Conservation (phyloP, 148 eudicot genomes). For the Chenopodium formosanum region DNA sequence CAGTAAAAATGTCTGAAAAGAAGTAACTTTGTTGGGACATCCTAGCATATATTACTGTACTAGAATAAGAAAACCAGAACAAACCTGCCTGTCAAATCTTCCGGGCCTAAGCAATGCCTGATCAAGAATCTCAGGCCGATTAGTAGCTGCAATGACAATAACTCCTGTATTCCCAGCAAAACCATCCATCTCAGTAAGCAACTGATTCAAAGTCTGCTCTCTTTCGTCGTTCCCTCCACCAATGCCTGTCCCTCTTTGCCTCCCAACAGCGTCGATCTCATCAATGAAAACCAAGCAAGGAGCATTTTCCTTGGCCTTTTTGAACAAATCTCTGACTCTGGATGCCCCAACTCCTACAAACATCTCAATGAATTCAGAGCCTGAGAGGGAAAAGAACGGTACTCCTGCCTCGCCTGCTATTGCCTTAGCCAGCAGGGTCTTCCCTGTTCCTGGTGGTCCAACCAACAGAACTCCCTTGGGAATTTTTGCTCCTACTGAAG, state of each 20-base stretch:
- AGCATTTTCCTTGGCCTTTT: slow-evolving; percentile 70
- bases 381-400: slow-evolving; percentile 76
- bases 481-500: slow-evolving; percentile 70
- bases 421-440: slow-evolving; percentile 78
- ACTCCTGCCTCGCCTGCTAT: slow-evolving; percentile 88
- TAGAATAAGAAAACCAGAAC: neutral
- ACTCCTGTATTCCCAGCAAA: slow-evolving; percentile 69
- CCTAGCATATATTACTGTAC: neutral
- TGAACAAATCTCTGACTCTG: slow-evolving; percentile 75
- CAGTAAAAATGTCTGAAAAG: no score
- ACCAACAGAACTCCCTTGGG: slow-evolving; percentile 75
- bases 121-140: slow-evolving; percentile 84
- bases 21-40: neutral
- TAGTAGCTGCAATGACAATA: slow-evolving; percentile 83
- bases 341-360: slow-evolving; percentile 92
- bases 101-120: slow-evolving; percentile 76
- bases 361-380: slow-evolving; percentile 86
- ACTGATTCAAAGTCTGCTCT: slow-evolving; percentile 81
- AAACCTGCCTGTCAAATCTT: slow-evolving; percentile 67
- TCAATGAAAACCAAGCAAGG: slow-evolving; percentile 83
- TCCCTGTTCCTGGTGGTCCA: slow-evolving; percentile 87
- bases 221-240: slow-evolving; percentile 91
- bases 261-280: slow-evolving; percentile 88
- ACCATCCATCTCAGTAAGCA: slow-evolving; percentile 90
- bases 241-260: slow-evolving; percentile 87